Conservation (phyloP, 73 alveolate genomes). For the Diophrys sp. region DNA sequence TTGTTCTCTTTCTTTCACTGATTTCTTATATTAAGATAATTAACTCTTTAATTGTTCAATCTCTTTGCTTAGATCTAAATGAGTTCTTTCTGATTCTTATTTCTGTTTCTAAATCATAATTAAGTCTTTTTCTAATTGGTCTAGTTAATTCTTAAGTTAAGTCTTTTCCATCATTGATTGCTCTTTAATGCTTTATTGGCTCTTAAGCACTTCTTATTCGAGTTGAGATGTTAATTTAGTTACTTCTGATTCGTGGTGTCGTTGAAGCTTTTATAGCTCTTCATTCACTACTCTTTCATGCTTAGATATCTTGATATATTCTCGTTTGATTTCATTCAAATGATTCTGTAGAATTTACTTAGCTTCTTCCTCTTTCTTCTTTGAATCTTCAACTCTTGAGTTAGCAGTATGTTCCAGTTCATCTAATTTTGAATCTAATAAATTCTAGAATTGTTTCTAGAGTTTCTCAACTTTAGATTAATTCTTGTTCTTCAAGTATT, state of each 20-base stretch:
- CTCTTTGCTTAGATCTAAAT: too few species aligned
- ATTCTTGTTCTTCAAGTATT: neutral
- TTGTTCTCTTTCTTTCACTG: too few species aligned
- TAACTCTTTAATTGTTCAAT: too few species aligned
- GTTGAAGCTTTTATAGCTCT: neutral
- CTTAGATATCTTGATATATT: constrained; percentile 1
- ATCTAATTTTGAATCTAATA: neutral
- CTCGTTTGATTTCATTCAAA: neutral
- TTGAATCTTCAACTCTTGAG: neutral
- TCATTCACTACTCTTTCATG: constrained; percentile 2
- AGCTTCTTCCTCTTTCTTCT: neutral
- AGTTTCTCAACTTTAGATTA: neutral
- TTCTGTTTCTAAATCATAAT: too few species aligned
- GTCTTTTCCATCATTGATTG: neutral
- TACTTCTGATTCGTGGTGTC: neutral
- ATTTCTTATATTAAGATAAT: too few species aligned
- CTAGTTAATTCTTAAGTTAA: neutral
- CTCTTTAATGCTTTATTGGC: neutral
- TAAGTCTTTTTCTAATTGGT: neutral
- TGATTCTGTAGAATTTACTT: neutral
- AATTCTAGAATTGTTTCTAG: neutral
- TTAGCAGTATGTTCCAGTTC: constrained; percentile 3
- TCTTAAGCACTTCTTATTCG: neutral
- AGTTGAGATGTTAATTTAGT: neutral
- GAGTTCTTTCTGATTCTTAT: too few species aligned